Evolutionary conservation across 2,329 filamentous ascomycete genomes (phyloP).

Genomic region (Eurotiales sp.): DNA sequence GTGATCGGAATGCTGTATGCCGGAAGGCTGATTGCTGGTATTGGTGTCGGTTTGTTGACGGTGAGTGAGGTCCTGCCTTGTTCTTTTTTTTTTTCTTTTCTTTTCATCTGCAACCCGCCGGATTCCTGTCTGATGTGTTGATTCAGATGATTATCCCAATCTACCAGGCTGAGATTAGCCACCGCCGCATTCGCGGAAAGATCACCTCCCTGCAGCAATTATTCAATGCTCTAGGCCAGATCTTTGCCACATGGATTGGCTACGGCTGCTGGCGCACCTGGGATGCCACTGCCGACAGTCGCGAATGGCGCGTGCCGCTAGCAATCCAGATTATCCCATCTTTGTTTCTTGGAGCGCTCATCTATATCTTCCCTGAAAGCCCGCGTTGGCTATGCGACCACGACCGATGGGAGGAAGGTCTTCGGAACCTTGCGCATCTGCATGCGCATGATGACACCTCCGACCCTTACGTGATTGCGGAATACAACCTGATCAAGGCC

Average conservation of each 20-base stretch:
- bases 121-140: no score
- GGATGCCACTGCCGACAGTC: neutral
- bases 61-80: no score
- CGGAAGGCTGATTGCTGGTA: conserved; percentile 37
- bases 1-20: conserved; percentile 61
- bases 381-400: conserved; percentile 43
- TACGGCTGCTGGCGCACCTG: no score
- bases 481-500: conserved; percentile 22
- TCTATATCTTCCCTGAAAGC: conserved; percentile 34
- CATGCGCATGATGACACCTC: neutral
- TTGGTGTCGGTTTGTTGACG: no score
- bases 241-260: no score
- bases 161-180: conserved; percentile 3
- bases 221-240: neutral
- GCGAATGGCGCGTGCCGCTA: conserved; percentile 3
- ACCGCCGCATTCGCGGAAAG: neutral
- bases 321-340: conserved; percentile 5
- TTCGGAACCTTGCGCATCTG: conserved; percentile 25
- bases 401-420: conserved; percentile 34
- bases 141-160: conserved; percentile 9
- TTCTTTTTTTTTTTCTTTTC: no score
- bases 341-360: neutral
- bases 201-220: conserved; percentile 6
- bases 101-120: no score
- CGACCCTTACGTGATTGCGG: conserved; percentile 14